phyloP scores from a whole-genome alignment of 805 yeast species.

The Tanozyma kutaoensis region DNA sequence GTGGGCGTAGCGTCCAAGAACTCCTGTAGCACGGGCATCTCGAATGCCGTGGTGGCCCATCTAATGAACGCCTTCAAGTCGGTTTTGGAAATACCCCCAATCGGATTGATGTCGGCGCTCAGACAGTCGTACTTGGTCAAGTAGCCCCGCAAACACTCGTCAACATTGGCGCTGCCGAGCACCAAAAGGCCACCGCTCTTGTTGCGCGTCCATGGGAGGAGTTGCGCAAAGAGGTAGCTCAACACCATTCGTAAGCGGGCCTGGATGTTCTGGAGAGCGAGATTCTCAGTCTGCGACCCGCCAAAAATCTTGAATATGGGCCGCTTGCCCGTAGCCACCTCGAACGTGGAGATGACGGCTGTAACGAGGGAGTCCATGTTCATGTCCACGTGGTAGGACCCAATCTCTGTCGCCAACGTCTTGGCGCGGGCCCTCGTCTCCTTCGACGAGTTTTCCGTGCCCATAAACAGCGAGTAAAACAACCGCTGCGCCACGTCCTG shows the following conservation, averaged over 20 bases:
- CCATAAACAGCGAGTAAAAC: slow-evolving; percentile 92
- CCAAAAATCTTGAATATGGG: slow-evolving; percentile 91
- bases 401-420: slow-evolving; percentile 59
- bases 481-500: slow-evolving; percentile 62
- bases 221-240: slow-evolving; percentile 85
- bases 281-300: slow-evolving; percentile 80
- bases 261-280: slow-evolving; percentile 93
- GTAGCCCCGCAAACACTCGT: slow-evolving; percentile 91
- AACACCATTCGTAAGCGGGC: slow-evolving; percentile 93
- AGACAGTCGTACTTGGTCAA: slow-evolving; percentile 96
- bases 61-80: slow-evolving; percentile 79
- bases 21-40: slow-evolving; percentile 62
- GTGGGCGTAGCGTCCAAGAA: slow-evolving; percentile 92
- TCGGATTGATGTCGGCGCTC: slow-evolving; percentile 94
- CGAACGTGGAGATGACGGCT: slow-evolving; percentile 65
- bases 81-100: slow-evolving; percentile 95
- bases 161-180: slow-evolving; percentile 93
- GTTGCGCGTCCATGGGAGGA: slow-evolving; percentile 89
- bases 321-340: slow-evolving; percentile 77
- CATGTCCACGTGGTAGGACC: slow-evolving; percentile 82
- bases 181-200: slow-evolving; percentile 69
- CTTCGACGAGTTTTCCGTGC: slow-evolving; percentile 79
- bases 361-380: slow-evolving; percentile 81
- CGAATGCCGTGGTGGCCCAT: slow-evolving; percentile 59
- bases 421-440: slow-evolving; percentile 82